A percentile compares a stretch with the other conserved stretches of the same genome.
phyloP scores from a whole-genome alignment of 495 filamentous ascomycete species.

The Apiosordaria backusii region DNA sequence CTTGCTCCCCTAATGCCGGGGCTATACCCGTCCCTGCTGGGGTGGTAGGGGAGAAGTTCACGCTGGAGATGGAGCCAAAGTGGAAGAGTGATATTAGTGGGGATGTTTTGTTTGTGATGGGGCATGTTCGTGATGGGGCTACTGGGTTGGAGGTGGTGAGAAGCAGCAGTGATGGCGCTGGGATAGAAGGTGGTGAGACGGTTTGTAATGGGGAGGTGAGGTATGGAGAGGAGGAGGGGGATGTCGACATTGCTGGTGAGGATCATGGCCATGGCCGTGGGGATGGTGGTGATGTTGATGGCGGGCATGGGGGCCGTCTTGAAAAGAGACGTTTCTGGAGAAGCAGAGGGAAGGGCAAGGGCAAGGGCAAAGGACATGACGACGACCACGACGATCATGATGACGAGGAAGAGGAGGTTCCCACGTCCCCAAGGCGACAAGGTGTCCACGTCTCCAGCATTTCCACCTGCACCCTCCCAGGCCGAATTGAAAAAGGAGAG shows the following conservation, averaged over 20 bases:
- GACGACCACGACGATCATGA: background rate
- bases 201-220: constrained; percentile 17
- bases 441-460: constrained; percentile 19
- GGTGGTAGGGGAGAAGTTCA: constrained; percentile 4
- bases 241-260: background rate
- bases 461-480: constrained; percentile 11
- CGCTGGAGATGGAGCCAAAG: constrained; percentile 18
- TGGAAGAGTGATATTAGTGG: constrained; percentile 23
- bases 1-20: constrained; percentile 14
- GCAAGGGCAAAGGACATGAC: background rate
- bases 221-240: constrained; percentile 25
- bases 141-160: constrained; percentile 9
- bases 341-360: background rate
- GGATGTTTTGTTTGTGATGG: constrained; percentile 11
- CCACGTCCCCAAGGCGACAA: background rate
- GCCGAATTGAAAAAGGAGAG: constrained; percentile 19
- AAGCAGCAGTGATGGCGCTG: no score
- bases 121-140: constrained; percentile 26
- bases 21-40: constrained; percentile 17
- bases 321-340: background rate
- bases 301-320: background rate
- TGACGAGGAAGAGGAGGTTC: background rate
- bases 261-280: background rate
- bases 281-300: constrained; percentile 10
- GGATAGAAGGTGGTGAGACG: constrained; percentile 1